A percentile compares a stretch with the other conserved stretches of the same genome.
These are phyloP conservation scores for Tricholoma matsutake DNA, from an alignment of 768 basidiomycete species.

Conservation along the genomic window DNA sequence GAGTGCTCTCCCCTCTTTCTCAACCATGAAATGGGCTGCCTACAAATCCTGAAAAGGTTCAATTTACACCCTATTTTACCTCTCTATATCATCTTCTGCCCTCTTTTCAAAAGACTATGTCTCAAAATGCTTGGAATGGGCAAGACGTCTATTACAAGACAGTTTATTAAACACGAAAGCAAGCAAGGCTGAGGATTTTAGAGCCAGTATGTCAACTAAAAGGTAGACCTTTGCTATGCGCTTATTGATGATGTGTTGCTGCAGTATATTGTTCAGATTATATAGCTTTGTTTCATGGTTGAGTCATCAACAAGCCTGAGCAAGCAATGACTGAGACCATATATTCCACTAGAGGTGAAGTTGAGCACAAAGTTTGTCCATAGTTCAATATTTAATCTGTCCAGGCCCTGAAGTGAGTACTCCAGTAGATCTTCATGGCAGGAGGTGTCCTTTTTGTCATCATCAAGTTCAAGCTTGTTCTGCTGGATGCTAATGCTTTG, in stretches of 20 bases:
- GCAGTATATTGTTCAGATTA: slow-evolving; percentile 20
- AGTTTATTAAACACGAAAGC: slow-evolving; percentile 9
- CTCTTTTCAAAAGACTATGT: slow-evolving; percentile 5
- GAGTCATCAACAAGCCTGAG: slow-evolving; percentile 18
- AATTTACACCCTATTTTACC: no score
- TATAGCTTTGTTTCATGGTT: slow-evolving; percentile 20
- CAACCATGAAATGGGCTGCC: no score
- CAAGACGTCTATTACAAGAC: slow-evolving; percentile 14
- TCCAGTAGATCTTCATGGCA: slow-evolving; percentile 10
- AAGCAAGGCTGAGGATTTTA: slow-evolving; percentile 4
- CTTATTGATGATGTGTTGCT: not conserved
- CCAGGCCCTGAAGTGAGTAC: slow-evolving; percentile 3
- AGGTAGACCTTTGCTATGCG: not conserved
- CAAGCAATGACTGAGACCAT: slow-evolving; percentile 6
- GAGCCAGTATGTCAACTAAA: slow-evolving; percentile 5
- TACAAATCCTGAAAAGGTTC: no score
- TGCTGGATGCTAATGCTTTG: slow-evolving; percentile 4
- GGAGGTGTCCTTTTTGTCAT: slow-evolving; percentile 12
- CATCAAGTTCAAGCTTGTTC: slow-evolving; percentile 8
- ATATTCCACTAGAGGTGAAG: slow-evolving; percentile 15
- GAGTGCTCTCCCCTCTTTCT: no score
- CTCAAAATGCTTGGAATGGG: slow-evolving; percentile 9
- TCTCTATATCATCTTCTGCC: slow-evolving; percentile 3
- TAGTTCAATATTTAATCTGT: not conserved
- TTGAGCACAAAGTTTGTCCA: slow-evolving; percentile 11